These are phyloP conservation scores for Lasiosphaeris hirsuta DNA, from an alignment of 495 filamentous ascomycete genomes.

Conservation along the genomic window DNA sequence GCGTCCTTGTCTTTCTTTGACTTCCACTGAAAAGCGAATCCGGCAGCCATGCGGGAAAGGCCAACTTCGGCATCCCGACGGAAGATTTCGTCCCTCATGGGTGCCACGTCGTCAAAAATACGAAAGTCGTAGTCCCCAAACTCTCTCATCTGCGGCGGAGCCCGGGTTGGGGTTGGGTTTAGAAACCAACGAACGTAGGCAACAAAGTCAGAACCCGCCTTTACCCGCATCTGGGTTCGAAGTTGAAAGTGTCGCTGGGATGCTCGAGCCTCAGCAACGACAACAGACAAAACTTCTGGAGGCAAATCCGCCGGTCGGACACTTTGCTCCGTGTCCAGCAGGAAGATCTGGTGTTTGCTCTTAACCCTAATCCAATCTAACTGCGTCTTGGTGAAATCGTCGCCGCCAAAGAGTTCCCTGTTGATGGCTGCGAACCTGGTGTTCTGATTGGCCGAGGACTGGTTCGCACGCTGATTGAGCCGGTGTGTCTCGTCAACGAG, in stretches of 20 bases:
- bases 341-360: not conserved
- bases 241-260: not conserved
- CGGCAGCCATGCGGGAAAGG: slow-evolving; percentile 2
- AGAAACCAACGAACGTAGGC: slow-evolving; percentile 2
- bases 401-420: not conserved
- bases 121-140: slow-evolving; percentile 4
- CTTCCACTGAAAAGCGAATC: not conserved
- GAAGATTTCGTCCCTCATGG: not conserved
- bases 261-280: not conserved
- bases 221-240: slow-evolving; percentile 1
- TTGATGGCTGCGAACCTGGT: not conserved
- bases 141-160: not conserved
- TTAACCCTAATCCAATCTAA: not conserved
- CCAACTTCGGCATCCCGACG: not conserved
- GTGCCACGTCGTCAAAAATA: not conserved
- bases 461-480: slow-evolving; percentile 2
- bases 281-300: not conserved
- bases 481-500: not conserved
- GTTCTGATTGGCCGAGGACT: not conserved
- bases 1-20: not conserved
- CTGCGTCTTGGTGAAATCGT: not conserved
- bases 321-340: not conserved
- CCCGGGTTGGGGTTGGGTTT: not conserved
- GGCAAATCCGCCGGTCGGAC: slow-evolving; percentile 1
- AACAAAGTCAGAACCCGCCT: not conserved